A percentile compares a stretch with the other conserved stretches of the same genome.
Conservation (phyloP, 2,329 filamentous ascomycete species). For the Fusarium foetens region DNA sequence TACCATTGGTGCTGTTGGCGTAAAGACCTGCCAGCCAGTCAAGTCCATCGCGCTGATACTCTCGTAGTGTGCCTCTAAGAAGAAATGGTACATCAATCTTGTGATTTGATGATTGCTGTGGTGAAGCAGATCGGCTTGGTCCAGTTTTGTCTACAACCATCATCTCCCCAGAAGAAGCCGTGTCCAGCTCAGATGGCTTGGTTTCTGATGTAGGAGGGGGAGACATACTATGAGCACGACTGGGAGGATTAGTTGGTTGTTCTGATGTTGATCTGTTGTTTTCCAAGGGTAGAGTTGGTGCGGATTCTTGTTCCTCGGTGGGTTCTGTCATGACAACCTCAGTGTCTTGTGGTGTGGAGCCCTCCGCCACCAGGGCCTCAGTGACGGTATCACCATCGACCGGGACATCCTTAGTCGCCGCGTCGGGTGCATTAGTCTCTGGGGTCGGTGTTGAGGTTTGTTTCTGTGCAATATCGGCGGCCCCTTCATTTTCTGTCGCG, state of each 20-base stretch:
- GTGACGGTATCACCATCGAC: not conserved
- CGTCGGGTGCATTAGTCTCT: not conserved
- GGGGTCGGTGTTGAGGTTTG: not conserved
- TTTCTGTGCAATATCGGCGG: not conserved
- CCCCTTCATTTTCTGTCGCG: slow-evolving; percentile 15
- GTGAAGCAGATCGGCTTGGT: slow-evolving; percentile 50
- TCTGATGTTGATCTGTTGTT: slow-evolving; percentile 57
- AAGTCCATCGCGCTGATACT: slow-evolving; percentile 96
- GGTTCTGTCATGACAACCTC: slow-evolving; percentile 49
- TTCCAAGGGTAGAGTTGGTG: slow-evolving; percentile 41
- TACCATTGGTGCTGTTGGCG: slow-evolving; percentile 91
- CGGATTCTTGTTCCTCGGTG: slow-evolving; percentile 31
- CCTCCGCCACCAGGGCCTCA: not conserved
- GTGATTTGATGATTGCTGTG: slow-evolving; percentile 49
- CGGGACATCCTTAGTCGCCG: not conserved
- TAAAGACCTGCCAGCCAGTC: slow-evolving; percentile 97
- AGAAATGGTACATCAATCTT: slow-evolving; percentile 84
- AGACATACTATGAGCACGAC: slow-evolving; percentile 58
- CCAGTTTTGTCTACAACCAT: slow-evolving; percentile 46
- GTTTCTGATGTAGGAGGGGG: slow-evolving; percentile 60
- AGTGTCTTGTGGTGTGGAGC: not conserved
- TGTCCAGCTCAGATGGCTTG: slow-evolving; percentile 62
- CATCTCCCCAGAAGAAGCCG: slow-evolving; percentile 52
- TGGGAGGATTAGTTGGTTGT: slow-evolving; percentile 54
- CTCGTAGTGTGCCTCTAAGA: slow-evolving; percentile 86